Conservation (phyloP, 176 grass and related monocot genomes). For the Bothriochloa decipiens region DNA sequence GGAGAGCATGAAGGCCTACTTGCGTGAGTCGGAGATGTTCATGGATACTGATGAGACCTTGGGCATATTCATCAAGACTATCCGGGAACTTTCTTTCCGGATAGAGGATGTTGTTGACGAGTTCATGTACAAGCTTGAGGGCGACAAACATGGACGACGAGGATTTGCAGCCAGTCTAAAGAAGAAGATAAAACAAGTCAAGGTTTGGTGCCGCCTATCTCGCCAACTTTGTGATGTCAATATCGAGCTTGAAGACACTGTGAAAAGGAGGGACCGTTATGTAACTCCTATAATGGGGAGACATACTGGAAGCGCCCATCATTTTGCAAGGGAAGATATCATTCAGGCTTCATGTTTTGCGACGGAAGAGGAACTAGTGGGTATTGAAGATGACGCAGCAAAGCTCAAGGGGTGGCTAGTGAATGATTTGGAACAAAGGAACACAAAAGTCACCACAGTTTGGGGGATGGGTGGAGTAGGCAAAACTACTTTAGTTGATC, state of each 20-base stretch:
- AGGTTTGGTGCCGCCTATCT: neutral
- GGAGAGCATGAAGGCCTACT: slow-evolving; percentile 9
- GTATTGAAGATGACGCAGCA: neutral
- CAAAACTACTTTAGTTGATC: neutral
- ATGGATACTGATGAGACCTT: neutral
- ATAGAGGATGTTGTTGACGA: slow-evolving; percentile 22
- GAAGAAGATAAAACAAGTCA: neutral
- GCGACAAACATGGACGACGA: neutral
- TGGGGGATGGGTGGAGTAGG: slow-evolving; percentile 29
- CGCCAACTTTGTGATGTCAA: neutral
- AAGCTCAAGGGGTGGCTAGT: neutral
- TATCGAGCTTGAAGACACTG: neutral
- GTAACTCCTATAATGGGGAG: too few relatives aligned
- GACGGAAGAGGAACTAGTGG: slow-evolving; percentile 7
- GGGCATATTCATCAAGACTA: neutral
- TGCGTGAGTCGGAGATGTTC: neutral
- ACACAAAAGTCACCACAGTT: neutral
- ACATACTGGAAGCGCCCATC: rapidly evolving
- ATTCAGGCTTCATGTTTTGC: neutral
- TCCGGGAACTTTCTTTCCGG: neutral
- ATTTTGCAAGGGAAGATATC: neutral
- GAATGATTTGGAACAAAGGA: neutral
- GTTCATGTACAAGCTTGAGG: slow-evolving; percentile 8
- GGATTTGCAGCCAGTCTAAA: neutral
- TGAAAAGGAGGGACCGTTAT: neutral